Percentiles rank a stretch among this genome's conserved stretches.
phyloP scores from a whole-genome alignment of 1,284 basidiomycete species.

The Dichomitus squalens region DNA sequence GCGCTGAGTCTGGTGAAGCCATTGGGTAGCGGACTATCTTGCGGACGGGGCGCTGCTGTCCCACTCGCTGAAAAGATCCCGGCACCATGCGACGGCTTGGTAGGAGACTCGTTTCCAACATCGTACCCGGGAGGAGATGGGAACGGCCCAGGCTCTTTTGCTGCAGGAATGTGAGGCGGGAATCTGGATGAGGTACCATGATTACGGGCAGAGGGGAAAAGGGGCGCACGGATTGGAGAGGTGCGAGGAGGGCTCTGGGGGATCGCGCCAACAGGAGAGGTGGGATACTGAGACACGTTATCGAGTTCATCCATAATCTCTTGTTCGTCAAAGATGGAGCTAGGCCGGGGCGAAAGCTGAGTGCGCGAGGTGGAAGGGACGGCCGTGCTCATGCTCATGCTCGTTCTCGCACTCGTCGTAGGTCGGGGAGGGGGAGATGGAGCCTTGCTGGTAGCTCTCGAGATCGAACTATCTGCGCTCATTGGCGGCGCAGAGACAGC shows the following conservation, averaged over 20 bases:
- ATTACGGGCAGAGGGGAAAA: not conserved
- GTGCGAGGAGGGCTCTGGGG: not conserved
- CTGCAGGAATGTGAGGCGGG: not conserved
- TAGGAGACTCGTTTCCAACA: not conserved
- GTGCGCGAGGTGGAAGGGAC: not conserved
- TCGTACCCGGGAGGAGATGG: not conserved
- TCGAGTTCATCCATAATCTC: slow-evolving; percentile 12
- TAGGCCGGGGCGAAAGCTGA: not conserved
- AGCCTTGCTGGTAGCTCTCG: not conserved
- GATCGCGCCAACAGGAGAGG: not conserved
- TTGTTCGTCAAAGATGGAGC: slow-evolving; percentile 17
- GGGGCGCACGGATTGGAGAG: not conserved
- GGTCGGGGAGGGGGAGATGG: not conserved
- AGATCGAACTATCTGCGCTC: not conserved
- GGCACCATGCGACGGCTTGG: not conserved
- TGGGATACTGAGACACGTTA: not conserved
- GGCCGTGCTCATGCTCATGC: not conserved
- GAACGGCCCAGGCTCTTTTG: not conserved
- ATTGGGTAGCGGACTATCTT: not conserved
- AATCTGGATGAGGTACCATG: not conserved
- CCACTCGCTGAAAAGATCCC: not conserved
- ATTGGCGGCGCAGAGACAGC: not conserved
- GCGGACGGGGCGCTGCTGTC: not conserved
- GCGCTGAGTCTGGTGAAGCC: not conserved
- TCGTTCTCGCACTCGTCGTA: not conserved